phyloP scores from a whole-genome alignment of 2,329 filamentous ascomycete genomes.

The Cytospora piceicola region DNA sequence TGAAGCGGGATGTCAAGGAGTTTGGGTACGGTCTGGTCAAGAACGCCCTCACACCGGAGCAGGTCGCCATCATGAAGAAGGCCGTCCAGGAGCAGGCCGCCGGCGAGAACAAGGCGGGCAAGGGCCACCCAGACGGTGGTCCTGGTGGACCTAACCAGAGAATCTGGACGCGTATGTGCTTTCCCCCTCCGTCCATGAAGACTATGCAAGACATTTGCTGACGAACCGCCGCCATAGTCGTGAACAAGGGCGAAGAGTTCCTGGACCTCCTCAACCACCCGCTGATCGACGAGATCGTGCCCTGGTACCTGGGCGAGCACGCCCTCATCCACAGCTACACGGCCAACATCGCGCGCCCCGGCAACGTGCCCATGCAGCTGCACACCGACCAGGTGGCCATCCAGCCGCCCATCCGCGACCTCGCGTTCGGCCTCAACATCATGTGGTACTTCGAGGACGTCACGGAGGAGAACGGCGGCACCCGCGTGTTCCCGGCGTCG shows the following conservation, averaged over 20 bases:
- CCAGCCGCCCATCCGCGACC: constrained; percentile 35
- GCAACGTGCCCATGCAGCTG: constrained; percentile 36
- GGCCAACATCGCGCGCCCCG: constrained; percentile 39
- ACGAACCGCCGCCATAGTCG: constrained; percentile 1
- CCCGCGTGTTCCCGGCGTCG: constrained; percentile 37
- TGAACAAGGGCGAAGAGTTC: constrained; percentile 38
- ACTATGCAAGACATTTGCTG: background rate
- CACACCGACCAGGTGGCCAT: constrained; percentile 38
- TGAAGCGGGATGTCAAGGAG: constrained; percentile 35
- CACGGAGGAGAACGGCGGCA: constrained; percentile 39
- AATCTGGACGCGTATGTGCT: constrained; percentile 22
- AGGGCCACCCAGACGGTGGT: constrained; percentile 34
- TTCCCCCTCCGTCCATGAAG: background rate
- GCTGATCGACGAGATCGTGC: constrained; percentile 36
- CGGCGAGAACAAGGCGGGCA: constrained; percentile 35
- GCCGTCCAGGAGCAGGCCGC: constrained; percentile 36
- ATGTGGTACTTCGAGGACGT: constrained; percentile 39
- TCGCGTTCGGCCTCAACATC: constrained; percentile 36
- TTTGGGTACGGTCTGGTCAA: constrained; percentile 39
- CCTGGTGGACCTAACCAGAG: constrained; percentile 31
- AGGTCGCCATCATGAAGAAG: constrained; percentile 35
- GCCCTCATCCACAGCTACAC: constrained; percentile 37
- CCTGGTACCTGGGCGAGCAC: constrained; percentile 38
- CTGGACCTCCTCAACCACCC: constrained; percentile 38
- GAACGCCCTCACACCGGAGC: constrained; percentile 34